phyloP scores from a whole-genome alignment of 805 yeast genomes.

The Starmerella roubikii region DNA sequence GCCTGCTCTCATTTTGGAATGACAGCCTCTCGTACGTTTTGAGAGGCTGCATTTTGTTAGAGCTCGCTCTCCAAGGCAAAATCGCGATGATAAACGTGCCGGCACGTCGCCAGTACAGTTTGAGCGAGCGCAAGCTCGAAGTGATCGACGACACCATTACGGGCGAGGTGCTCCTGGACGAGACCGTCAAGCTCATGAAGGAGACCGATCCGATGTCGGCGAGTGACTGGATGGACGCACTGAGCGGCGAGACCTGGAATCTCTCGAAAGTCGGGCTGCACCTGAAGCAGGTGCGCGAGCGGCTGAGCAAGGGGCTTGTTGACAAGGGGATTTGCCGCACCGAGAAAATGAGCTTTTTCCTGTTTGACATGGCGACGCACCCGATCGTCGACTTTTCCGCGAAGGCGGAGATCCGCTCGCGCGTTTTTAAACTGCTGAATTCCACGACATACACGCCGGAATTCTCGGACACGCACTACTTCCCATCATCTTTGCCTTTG shows the following conservation, averaged over 20 bases:
- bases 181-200: constrained; percentile 81
- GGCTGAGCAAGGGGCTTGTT: constrained; percentile 90
- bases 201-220: constrained; percentile 60
- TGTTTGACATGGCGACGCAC: constrained; percentile 98
- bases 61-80: constrained; percentile 80
- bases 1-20: constrained; percentile 94
- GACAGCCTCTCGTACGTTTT: constrained; percentile 93
- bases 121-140: constrained; percentile 76
- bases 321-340: constrained; percentile 95
- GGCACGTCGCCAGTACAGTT: constrained; percentile 74
- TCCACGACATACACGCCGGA: constrained; percentile 46
- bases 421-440: constrained; percentile 58
- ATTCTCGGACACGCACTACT: constrained; percentile 42
- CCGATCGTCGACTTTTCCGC: constrained; percentile 80
- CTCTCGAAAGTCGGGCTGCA: constrained; percentile 87
- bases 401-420: constrained; percentile 63
- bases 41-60: constrained; percentile 85
- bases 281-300: constrained; percentile 90
- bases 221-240: constrained; percentile 81
- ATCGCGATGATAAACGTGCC: constrained; percentile 86
- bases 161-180: constrained; percentile 91
- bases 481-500: constrained; percentile 55
- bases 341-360: constrained; percentile 82
- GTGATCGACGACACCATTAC: constrained; percentile 76
- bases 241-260: constrained; percentile 94